Percentiles rank a stretch among this genome's conserved stretches.
phyloP scores from a whole-genome alignment of 306 rosid genomes.

The Argentina anserina region DNA sequence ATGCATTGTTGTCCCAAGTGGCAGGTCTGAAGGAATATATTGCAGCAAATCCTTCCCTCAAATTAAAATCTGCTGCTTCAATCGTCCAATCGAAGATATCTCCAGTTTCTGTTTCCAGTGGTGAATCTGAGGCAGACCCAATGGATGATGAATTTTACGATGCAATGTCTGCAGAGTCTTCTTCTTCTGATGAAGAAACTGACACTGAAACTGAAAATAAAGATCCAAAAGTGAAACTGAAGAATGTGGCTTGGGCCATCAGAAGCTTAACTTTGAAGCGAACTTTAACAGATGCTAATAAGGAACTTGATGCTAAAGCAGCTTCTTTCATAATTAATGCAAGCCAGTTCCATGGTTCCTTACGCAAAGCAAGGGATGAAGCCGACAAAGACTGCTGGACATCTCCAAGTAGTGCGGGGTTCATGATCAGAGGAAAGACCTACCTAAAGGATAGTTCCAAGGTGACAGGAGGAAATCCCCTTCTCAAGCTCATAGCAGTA shows the following conservation, averaged over 20 bases:
- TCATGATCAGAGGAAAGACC: constrained; percentile 86
- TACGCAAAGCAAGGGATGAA: constrained; percentile 49
- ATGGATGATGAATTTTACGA: constrained; percentile 78
- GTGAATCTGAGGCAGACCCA: constrained; percentile 40
- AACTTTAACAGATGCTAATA: constrained; percentile 34
- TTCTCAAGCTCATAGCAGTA: constrained; percentile 77
- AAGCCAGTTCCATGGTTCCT: constrained; percentile 51
- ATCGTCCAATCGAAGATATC: constrained; percentile 46
- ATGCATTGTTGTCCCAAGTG: constrained; percentile 84
- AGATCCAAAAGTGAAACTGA: constrained; percentile 37
- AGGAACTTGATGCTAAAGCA: constrained; percentile 47
- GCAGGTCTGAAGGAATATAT: constrained; percentile 92
- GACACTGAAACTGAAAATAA: constrained; percentile 22
- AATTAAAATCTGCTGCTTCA: constrained; percentile 34
- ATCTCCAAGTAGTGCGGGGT: constrained; percentile 66
- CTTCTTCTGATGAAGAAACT: constrained; percentile 40
- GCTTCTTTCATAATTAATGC: constrained; percentile 42
- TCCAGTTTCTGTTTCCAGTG: constrained; percentile 36
- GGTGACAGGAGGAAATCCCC: constrained; percentile 81
- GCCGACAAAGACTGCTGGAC: constrained; percentile 78
- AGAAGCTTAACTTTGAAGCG: constrained; percentile 34
- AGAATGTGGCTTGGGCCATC: constrained; percentile 20
- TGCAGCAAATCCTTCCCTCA: constrained; percentile 68
- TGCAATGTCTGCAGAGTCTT: constrained; percentile 60
- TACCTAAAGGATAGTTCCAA: constrained; percentile 76